These are phyloP conservation scores for Leucaena leucocephala DNA, from an alignment of 306 rosid genomes.

Conservation along the genomic window DNA sequence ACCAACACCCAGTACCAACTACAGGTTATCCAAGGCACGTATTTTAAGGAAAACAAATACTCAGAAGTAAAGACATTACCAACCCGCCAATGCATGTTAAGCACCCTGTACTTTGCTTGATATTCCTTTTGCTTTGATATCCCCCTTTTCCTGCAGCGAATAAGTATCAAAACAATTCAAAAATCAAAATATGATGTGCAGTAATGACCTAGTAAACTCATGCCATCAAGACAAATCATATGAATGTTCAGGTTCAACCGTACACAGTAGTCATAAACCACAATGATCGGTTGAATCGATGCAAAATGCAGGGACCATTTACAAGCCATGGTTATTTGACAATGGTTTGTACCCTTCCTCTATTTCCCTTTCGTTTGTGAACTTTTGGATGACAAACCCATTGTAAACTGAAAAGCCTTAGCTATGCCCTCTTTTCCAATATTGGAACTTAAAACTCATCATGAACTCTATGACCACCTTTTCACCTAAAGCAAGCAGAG, in stretches of 20 bases:
- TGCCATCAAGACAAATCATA: neutral
- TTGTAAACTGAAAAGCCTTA: neutral
- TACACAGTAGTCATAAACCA: neutral
- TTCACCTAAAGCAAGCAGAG: constrained; percentile 1
- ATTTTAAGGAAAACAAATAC: neutral
- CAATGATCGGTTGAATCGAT: neutral
- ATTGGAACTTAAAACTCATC: neutral
- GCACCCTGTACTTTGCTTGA: constrained; percentile 67
- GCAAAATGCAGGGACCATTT: neutral
- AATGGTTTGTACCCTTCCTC: neutral
- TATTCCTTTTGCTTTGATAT: constrained; percentile 50
- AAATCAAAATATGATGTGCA: neutral
- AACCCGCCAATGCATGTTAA: constrained; percentile 31
- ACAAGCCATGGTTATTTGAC: neutral
- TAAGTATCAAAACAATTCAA: neutral
- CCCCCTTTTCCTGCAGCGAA: constrained; percentile 56
- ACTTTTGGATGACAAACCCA: neutral
- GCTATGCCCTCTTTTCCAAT: neutral
- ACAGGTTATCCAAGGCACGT: constrained; percentile 11
- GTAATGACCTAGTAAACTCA: neutral
- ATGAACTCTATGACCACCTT: neutral
- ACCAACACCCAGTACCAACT: constrained; percentile 6
- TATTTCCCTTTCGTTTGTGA: neutral
- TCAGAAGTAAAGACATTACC: constrained; percentile 16
- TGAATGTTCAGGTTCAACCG: constrained; percentile 1